These are phyloP conservation scores for Epichloe gansuensis DNA, from an alignment of 2,329 filamentous ascomycete species.

Conservation along the genomic window DNA sequence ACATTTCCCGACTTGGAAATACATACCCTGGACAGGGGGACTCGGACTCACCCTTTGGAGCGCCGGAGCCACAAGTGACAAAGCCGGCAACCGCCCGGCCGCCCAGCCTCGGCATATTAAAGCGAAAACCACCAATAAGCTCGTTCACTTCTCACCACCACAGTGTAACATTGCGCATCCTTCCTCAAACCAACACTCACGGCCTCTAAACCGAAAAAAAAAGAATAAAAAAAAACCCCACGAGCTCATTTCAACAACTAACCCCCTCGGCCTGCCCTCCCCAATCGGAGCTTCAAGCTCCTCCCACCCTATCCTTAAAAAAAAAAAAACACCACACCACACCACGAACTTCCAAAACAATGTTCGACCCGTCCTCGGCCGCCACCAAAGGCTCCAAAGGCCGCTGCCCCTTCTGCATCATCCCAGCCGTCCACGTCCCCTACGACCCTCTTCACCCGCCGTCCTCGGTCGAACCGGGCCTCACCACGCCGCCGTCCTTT, in stretches of 20 bases:
- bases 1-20: no score
- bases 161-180: no score
- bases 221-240: no score
- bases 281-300: neutral
- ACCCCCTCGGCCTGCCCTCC: neutral
- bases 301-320: neutral
- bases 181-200: no score
- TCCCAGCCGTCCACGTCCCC: conserved; percentile 36
- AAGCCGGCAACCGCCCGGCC: neutral
- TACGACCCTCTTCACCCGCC: conserved; percentile 34
- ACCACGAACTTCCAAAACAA: neutral
- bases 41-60: no score
- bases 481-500: conserved; percentile 36
- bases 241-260: neutral
- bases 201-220: no score
- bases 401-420: conserved; percentile 51
- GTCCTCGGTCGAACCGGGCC: conserved; percentile 17
- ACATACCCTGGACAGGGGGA: no score
- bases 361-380: conserved; percentile 24
- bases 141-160: neutral
- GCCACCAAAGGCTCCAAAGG: conserved; percentile 11
- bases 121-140: neutral
- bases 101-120: neutral
- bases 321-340: neutral
- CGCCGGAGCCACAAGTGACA: neutral